These are phyloP conservation scores for Termitomyces sp. DNA, from an alignment of 768 basidiomycete species.

Conservation along the genomic window DNA sequence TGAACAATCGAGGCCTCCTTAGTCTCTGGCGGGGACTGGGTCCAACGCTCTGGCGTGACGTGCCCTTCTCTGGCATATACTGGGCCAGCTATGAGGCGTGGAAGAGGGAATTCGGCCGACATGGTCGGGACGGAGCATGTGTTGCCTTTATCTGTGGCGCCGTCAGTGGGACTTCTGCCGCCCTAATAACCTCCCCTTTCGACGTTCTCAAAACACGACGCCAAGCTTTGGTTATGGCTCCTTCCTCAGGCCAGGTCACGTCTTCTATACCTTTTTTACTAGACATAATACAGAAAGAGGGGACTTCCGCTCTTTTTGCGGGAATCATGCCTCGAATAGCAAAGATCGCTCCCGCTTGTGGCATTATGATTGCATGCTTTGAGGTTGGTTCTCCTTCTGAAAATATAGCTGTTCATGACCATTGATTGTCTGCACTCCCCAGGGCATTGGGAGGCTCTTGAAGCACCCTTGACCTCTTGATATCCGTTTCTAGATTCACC, in stretches of 20 bases:
- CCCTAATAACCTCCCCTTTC: conserved; percentile 89
- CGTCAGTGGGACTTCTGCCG: conserved; percentile 80
- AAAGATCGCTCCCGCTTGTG: conserved; percentile 97
- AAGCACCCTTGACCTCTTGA: conserved; percentile 25
- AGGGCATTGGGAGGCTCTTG: conserved; percentile 62
- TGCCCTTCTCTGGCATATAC: conserved; percentile 95
- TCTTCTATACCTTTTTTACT: conserved; percentile 62
- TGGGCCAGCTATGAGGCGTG: conserved; percentile 93
- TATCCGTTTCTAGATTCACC: conserved; percentile 12
- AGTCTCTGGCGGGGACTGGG: conserved; percentile 90
- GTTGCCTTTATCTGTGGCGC: conserved; percentile 91
- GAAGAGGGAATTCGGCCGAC: conserved; percentile 58
- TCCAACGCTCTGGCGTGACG: conserved; percentile 93
- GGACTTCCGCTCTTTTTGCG: conserved; percentile 71
- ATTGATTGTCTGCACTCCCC: conserved; percentile 7
- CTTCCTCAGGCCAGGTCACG: conserved; percentile 35
- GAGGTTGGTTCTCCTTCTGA: conserved; percentile 51
- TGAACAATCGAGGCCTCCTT: conserved; percentile 57
- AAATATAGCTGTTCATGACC: neutral
- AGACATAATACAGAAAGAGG: conserved; percentile 77
- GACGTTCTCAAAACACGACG: conserved; percentile 95
- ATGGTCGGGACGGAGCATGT: conserved; percentile 53
- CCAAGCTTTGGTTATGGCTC: conserved; percentile 76
- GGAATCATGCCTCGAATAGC: conserved; percentile 85
- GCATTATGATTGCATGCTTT: conserved; percentile 96